These are phyloP conservation scores for Odontarrhena argentea DNA, from an alignment of 345 rosid genomes.

Conservation along the genomic window DNA sequence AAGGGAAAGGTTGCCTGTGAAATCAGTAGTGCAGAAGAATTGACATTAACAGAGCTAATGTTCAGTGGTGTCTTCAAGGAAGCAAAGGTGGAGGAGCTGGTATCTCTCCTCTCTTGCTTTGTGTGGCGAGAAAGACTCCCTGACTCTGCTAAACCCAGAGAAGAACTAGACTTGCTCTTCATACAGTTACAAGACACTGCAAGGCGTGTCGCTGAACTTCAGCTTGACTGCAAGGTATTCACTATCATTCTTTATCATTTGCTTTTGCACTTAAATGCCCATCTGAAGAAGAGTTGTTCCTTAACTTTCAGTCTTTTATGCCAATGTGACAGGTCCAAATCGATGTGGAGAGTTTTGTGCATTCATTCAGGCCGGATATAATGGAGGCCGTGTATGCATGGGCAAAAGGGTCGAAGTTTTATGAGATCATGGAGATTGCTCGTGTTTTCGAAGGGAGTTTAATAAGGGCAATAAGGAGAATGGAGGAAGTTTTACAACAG, in stretches of 20 bases:
- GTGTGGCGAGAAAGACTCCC: slow-evolving; percentile 96
- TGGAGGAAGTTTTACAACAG: slow-evolving; percentile 97
- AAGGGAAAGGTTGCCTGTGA: slow-evolving; percentile 94
- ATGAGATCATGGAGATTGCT: slow-evolving; percentile 91
- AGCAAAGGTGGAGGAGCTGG: slow-evolving; percentile 85
- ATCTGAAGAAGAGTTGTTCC: slow-evolving; percentile 14
- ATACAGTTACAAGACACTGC: slow-evolving; percentile 89
- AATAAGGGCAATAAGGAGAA: slow-evolving; percentile 94
- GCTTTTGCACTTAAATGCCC: neutral
- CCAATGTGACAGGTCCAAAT: slow-evolving; percentile 66
- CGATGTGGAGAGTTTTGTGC: slow-evolving; percentile 78
- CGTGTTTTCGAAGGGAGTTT: slow-evolving; percentile 97
- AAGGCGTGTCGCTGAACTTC: slow-evolving; percentile 82
- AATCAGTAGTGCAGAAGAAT: slow-evolving; percentile 94
- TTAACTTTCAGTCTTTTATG: slow-evolving; percentile 13
- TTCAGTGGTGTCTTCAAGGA: slow-evolving; percentile 90
- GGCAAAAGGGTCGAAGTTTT: slow-evolving; percentile 97
- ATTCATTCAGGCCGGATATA: slow-evolving; percentile 87
- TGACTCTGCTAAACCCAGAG: slow-evolving; percentile 88
- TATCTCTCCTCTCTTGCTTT: slow-evolving; percentile 93
- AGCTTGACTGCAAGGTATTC: slow-evolving; percentile 92
- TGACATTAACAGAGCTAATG: slow-evolving; percentile 89
- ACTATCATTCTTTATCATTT: slow-evolving; percentile 2
- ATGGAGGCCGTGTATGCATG: slow-evolving; percentile 99
- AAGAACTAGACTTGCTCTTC: slow-evolving; percentile 88